phyloP scores from a whole-genome alignment of 2,329 filamentous ascomycete species.

The Monosporascus sp. region DNA sequence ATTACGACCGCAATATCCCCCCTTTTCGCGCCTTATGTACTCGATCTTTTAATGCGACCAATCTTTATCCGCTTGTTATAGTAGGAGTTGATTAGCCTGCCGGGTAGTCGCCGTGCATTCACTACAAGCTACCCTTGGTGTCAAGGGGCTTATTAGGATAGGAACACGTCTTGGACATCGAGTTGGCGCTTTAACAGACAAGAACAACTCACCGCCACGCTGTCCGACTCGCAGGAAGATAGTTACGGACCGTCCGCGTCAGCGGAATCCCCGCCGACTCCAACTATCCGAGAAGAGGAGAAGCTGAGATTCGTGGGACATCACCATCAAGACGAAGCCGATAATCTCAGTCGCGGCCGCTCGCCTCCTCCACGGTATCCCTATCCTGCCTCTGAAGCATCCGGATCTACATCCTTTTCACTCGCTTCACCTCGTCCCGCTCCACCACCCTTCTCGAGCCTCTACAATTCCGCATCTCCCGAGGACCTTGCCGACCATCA shows the following conservation, averaged over 20 bases:
- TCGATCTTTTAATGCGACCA: too few relatives aligned
- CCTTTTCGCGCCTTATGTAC: too few relatives aligned
- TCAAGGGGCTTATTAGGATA: too few relatives aligned
- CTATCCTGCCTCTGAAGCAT: conserved; percentile 53
- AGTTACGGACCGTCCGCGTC: conserved; percentile 40
- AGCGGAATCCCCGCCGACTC: conserved; percentile 30
- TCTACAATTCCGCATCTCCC: conserved; percentile 39
- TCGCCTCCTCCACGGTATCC: conserved; percentile 58
- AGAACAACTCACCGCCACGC: conserved; percentile 34
- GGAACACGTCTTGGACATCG: too few relatives aligned
- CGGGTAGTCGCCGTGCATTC: too few relatives aligned
- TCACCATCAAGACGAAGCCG: conserved; percentile 25
- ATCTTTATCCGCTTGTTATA: too few relatives aligned
- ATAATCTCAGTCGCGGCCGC: conserved; percentile 32
- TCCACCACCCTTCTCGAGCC: conserved; percentile 57
- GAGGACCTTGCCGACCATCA: conserved; percentile 25
- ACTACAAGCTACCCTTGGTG: too few relatives aligned
- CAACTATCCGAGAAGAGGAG: conserved; percentile 13
- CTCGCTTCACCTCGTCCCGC: conserved; percentile 30
- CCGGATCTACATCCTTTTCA: conserved; percentile 36
- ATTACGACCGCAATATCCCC: too few relatives aligned
- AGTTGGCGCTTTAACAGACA: too few relatives aligned
- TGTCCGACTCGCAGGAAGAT: conserved; percentile 41
- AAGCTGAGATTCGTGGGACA: conserved; percentile 27
- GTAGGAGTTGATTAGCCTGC: too few relatives aligned